Evolutionary conservation across 768 basidiomycete species (phyloP).

Genomic region (Suillus decipiens): DNA sequence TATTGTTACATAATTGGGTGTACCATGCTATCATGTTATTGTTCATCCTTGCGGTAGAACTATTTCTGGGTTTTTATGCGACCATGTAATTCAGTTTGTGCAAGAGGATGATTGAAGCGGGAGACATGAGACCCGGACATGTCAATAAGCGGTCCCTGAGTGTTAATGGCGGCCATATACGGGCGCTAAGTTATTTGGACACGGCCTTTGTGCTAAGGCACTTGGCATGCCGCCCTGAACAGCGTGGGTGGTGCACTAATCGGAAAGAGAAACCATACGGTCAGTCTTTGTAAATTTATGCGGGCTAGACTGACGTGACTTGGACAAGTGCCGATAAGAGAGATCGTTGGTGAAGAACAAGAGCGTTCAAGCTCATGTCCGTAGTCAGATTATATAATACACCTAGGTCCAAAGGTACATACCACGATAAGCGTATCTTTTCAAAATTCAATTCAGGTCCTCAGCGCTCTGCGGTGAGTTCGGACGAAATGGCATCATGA

Average conservation of each 20-base stretch:
- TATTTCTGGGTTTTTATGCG: neutral
- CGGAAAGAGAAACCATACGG: too few species aligned
- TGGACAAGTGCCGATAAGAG: neutral
- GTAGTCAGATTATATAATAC: too few species aligned
- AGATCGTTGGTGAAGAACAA: too few species aligned
- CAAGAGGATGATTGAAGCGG: neutral
- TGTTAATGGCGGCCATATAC: neutral
- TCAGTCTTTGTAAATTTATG: neutral
- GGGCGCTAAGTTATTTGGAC: neutral
- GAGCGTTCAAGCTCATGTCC: too few species aligned
- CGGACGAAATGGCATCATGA: too few species aligned
- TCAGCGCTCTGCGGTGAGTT: too few species aligned
- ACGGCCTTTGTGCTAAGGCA: neutral
- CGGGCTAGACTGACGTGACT: neutral
- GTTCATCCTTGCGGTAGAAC: neutral
- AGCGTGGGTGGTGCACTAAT: too few species aligned
- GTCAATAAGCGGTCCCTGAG: neutral
- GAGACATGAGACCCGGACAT: neutral
- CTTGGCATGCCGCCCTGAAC: neutral
- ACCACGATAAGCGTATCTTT: too few species aligned
- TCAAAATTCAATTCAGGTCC: too few species aligned
- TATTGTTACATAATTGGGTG: slow-evolving; percentile 1
- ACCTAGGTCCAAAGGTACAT: too few species aligned
- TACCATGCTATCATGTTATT: slow-evolving; percentile 1
- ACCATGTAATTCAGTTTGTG: neutral